phyloP scores from a whole-genome alignment of 202 grass and related monocot genomes.

The Eragrostis tef region DNA sequence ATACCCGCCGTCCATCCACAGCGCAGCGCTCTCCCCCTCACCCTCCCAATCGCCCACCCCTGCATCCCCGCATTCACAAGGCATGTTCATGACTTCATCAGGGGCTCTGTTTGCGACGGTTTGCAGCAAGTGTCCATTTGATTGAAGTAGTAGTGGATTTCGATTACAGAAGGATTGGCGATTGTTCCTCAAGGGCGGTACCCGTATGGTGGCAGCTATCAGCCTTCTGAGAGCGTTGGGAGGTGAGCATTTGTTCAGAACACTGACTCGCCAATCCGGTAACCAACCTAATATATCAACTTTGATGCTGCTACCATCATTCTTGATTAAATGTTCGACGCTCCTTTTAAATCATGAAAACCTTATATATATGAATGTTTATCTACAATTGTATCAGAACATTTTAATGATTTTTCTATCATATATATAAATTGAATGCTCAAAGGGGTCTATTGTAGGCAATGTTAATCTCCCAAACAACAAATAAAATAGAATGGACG shows the following conservation, averaged over 20 bases:
- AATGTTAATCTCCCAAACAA: no score
- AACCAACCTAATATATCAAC: no score
- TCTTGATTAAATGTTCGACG: no score
- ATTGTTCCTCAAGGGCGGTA: slow-evolving; percentile 63
- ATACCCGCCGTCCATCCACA: slow-evolving; percentile 76
- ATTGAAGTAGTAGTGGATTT: not conserved
- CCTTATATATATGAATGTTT: no score
- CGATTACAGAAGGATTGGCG: slow-evolving; percentile 31
- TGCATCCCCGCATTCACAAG: slow-evolving; percentile 28
- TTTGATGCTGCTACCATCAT: no score
- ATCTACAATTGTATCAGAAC: no score
- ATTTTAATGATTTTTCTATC: no score
- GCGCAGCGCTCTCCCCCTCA: slow-evolving; percentile 57
- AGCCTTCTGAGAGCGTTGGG: slow-evolving; percentile 52
- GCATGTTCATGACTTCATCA: not conserved
- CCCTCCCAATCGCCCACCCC: slow-evolving; percentile 41
- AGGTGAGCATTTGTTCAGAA: slow-evolving; percentile 47
- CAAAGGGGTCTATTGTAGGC: no score
- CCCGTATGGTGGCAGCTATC: slow-evolving; percentile 54
- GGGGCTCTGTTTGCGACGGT: not conserved
- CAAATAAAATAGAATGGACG: no score
- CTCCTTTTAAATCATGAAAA: no score
- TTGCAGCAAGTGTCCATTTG: not conserved
- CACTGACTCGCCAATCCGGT: no score
- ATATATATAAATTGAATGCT: no score